phyloP scores from a whole-genome alignment of 73 alveolate genomes.

The Durusdinium trenchii region DNA sequence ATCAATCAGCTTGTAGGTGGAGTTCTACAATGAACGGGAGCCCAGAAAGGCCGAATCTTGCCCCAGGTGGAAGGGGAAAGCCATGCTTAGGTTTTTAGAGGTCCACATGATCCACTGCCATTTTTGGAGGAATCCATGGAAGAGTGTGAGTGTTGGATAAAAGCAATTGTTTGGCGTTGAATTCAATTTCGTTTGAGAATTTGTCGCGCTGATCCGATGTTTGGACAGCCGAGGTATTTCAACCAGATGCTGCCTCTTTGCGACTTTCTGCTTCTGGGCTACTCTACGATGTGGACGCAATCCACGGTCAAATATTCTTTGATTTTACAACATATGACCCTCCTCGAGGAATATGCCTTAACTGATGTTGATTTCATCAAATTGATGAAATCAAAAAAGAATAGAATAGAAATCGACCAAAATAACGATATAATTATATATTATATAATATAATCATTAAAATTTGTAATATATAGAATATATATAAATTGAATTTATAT shows the following conservation, averaged over 20 bases:
- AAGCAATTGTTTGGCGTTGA: no score
- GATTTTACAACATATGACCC: neutral
- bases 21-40: no score
- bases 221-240: neutral
- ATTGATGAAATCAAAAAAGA: neutral
- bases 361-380: neutral
- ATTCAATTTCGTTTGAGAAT: no score
- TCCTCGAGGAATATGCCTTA: neutral
- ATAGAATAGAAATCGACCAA: neutral
- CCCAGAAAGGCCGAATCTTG: no score
- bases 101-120: no score
- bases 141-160: no score
- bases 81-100: no score
- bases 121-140: no score
- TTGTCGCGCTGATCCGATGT: neutral
- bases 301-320: constrained; percentile 9
- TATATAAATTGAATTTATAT: neutral
- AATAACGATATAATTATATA: neutral
- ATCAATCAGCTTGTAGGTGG: no score
- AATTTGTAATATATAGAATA: neutral
- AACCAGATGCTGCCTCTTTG: neutral
- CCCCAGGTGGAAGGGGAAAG: no score
- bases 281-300: neutral
- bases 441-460: neutral
- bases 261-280: neutral